phyloP scores from a whole-genome alignment of 2,329 filamentous ascomycete species.

The Pseudocercospora crystallina region DNA sequence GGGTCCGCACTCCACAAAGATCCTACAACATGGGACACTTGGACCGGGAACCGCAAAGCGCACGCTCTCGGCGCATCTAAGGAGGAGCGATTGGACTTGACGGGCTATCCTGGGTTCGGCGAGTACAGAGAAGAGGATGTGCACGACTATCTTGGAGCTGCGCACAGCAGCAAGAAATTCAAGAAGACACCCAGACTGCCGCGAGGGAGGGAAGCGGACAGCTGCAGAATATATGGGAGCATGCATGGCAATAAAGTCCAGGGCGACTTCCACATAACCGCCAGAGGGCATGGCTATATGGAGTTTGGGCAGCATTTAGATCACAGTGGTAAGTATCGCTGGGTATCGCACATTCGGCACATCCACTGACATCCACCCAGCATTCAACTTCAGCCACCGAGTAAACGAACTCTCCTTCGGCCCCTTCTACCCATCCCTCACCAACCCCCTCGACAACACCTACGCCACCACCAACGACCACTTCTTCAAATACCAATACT shows the following conservation, averaged over 20 bases:
- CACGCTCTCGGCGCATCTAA: conserved; percentile 56
- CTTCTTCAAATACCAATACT: conserved; percentile 98
- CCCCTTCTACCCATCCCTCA: conserved; percentile 89
- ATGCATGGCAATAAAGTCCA: conserved; percentile 95
- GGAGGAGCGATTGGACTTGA: conserved; percentile 56
- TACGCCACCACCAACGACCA: conserved; percentile 70
- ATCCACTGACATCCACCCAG: conserved; percentile 44
- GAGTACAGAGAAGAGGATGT: conserved; percentile 77
- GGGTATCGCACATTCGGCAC: neutral
- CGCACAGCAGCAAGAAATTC: conserved; percentile 64
- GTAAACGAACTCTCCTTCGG: conserved; percentile 96
- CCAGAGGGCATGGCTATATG: conserved; percentile 89
- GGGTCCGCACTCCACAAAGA: conserved; percentile 72
- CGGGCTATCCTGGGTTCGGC: conserved; percentile 62
- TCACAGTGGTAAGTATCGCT: conserved; percentile 64
- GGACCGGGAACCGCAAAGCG: conserved; percentile 69
- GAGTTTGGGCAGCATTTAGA: conserved; percentile 78
- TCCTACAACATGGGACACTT: conserved; percentile 76
- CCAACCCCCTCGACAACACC: conserved; percentile 92
- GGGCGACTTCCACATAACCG: conserved; percentile 97
- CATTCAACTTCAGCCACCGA: conserved; percentile 97
- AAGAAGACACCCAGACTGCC: conserved; percentile 69
- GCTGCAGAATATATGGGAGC: conserved; percentile 86
- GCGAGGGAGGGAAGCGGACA: conserved; percentile 57
- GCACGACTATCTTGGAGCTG: conserved; percentile 79